Evolutionary conservation across 208 protist genomes (phyloP).

Genomic region (Leishmania tropica): DNA sequence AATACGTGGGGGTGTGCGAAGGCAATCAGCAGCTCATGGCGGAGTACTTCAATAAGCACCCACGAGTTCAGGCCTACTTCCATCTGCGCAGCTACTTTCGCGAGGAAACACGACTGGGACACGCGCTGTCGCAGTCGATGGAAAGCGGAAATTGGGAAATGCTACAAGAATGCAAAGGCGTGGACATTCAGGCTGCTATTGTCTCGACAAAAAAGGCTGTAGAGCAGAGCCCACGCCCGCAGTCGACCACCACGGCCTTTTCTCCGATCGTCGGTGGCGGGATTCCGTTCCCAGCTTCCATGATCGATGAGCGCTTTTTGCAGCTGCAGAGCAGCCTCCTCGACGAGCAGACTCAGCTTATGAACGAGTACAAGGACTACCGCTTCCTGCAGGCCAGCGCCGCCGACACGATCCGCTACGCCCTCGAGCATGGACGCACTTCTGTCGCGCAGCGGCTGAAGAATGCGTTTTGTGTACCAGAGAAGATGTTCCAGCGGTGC

Average conservation of each 20-base stretch:
- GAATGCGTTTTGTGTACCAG: conserved; percentile 59
- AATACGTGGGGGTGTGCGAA: conserved; percentile 51
- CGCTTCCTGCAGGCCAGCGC: conserved; percentile 78
- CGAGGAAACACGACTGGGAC: conserved; percentile 39
- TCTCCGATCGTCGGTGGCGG: conserved; percentile 30
- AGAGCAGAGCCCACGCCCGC: conserved; percentile 21
- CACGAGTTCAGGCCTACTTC: conserved; percentile 42
- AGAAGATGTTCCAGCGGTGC: conserved; percentile 76
- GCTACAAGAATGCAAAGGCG: conserved; percentile 58
- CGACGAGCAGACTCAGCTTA: conserved; percentile 66
- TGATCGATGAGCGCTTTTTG: conserved; percentile 31
- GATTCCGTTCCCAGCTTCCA: conserved; percentile 18
- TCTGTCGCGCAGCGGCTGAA: conserved; percentile 57
- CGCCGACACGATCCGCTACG: conserved; percentile 57
- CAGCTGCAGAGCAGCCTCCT: conserved; percentile 41
- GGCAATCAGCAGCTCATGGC: conserved; percentile 37
- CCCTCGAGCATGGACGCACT: conserved; percentile 60
- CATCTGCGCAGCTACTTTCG: conserved; percentile 55
- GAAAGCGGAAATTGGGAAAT: conserved; percentile 56
- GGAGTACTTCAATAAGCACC: conserved; percentile 50
- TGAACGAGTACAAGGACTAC: conserved; percentile 64
- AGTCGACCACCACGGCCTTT: conserved; percentile 18
- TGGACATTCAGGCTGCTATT: conserved; percentile 44
- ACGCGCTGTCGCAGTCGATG: conserved; percentile 27
- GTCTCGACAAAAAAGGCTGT: conserved; percentile 33